Conservation (phyloP, 306 rosid species). For the Medicago ruthenica region DNA sequence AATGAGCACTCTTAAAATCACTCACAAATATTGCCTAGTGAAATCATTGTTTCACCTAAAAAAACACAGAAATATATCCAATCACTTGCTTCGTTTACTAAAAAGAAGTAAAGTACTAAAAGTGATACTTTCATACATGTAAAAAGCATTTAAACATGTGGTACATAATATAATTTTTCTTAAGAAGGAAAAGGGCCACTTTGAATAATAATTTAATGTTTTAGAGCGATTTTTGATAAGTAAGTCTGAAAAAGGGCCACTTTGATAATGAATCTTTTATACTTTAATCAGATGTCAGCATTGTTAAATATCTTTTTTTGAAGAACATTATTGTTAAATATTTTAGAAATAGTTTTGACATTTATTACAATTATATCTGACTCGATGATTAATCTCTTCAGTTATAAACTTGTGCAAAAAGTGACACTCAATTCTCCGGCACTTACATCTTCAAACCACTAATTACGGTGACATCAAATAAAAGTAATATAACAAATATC, state of each 20-base stretch:
- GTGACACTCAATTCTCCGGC: neutral
- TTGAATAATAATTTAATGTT: neutral
- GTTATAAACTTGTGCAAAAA: neutral
- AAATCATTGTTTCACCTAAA: neutral
- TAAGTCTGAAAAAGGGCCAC: no score
- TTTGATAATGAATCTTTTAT: no score
- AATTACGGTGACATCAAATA: no score
- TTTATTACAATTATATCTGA: no score
- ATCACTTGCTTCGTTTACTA: neutral
- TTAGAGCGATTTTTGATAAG: neutral
- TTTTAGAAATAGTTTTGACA: no score
- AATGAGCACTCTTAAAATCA: neutral
- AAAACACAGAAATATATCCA: neutral
- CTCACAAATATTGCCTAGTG: slow-evolving; percentile 2
- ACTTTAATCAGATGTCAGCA: no score
- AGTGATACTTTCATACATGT: neutral
- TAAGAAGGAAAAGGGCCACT: neutral
- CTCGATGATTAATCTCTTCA: no score
- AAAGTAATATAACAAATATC: no score
- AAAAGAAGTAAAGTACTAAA: no score
- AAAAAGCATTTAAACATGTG: neutral
- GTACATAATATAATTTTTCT: neutral
- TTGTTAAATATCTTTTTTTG: no score
- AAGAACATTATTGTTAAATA: no score
- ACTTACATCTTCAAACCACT: no score